Evolutionary conservation across 1,139 yeast species (phyloP).

Genomic region (Lodderomyces theae): DNA sequence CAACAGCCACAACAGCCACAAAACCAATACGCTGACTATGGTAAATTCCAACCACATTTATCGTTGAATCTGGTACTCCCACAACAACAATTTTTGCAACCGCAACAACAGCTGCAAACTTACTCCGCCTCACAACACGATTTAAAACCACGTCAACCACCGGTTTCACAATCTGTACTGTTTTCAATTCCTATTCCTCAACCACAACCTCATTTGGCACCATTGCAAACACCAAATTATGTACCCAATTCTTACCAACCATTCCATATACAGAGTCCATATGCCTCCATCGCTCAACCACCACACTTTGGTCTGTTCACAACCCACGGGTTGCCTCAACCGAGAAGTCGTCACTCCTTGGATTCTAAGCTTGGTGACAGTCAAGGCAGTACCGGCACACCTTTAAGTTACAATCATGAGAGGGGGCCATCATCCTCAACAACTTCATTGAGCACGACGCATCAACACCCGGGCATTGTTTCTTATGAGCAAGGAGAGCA

Average conservation of each 20-base stretch:
- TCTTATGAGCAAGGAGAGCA: background rate
- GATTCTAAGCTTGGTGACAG: conserved; percentile 10
- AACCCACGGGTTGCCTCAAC: background rate
- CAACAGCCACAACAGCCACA: conserved; percentile 13
- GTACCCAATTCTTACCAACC: conserved; percentile 6
- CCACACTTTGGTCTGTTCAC: conserved; percentile 2
- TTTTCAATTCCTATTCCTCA: conserved; percentile 8
- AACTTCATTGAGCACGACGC: conserved; percentile 48
- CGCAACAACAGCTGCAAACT: conserved; percentile 6
- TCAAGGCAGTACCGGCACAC: conserved; percentile 6
- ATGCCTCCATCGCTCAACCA: conserved; percentile 3
- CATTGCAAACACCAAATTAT: conserved; percentile 10
- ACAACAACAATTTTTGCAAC: conserved; percentile 10
- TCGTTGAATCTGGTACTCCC: conserved; percentile 6
- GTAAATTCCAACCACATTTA: conserved; percentile 9
- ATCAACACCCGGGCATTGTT: conserved; percentile 27
- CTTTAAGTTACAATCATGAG: conserved; percentile 15
- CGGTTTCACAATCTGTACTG: conserved; percentile 1
- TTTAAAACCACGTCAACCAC: conserved; percentile 2
- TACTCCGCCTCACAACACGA: background rate
- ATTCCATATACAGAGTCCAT: conserved; percentile 9
- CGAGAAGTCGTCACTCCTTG: background rate
- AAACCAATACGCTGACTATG: background rate
- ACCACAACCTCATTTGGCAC: conserved; percentile 7
- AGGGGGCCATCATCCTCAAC: conserved; percentile 39